A percentile compares a stretch with the other conserved stretches of the same genome.
Conservation (phyloP, 441 rosid species). For the Adansonia grandidieri region DNA sequence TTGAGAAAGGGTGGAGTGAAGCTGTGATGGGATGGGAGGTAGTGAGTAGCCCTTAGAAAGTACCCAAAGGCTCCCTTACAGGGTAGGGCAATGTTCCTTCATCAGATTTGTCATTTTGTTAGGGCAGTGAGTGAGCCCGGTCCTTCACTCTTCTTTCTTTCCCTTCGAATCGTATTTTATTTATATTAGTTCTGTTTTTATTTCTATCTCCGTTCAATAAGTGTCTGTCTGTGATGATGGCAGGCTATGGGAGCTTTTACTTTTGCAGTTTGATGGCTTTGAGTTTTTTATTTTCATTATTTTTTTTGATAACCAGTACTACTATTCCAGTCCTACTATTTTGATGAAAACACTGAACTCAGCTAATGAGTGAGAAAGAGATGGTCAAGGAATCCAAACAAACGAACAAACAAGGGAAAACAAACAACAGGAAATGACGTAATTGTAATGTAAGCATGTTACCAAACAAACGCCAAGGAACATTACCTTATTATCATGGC, state of each 20-base stretch:
- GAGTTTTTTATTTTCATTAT: too few species aligned
- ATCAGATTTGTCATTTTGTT: constrained; percentile 25
- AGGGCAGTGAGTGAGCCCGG: constrained; percentile 22
- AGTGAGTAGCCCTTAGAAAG: background rate
- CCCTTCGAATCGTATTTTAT: background rate
- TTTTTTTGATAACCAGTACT: too few species aligned
- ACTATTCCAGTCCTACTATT: background rate
- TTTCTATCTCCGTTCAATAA: background rate
- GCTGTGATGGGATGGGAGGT: too few species aligned
- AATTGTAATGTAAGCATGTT: too few species aligned
- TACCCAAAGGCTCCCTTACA: constrained; percentile 30
- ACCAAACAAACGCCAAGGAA: background rate
- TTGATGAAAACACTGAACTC: background rate
- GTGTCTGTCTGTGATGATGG: background rate
- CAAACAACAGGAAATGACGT: too few species aligned
- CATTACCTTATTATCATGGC: too few species aligned
- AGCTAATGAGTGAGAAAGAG: background rate
- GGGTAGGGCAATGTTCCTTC: constrained; percentile 21
- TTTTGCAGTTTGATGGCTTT: background rate
- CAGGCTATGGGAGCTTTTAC: too few species aligned
- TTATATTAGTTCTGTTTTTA: background rate
- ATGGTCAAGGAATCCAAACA: background rate
- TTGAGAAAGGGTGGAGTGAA: constrained; percentile 6
- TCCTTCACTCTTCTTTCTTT: background rate
- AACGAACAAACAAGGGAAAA: background rate